Conservation (phyloP, 2,329 filamentous ascomycete species). For the Neoscytalidium dimidiatum region DNA sequence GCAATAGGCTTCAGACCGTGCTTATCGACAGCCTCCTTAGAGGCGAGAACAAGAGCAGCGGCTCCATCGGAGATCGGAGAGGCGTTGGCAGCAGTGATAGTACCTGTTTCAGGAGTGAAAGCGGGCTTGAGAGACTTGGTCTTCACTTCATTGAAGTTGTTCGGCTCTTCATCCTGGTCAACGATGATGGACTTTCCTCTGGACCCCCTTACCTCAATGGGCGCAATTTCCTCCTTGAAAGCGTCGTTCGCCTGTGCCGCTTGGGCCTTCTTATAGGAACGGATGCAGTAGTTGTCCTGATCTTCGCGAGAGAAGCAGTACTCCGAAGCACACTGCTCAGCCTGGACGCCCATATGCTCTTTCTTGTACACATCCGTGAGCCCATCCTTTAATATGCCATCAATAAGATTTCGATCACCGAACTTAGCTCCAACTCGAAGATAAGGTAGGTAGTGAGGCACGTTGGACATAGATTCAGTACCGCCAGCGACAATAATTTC, state of each 20-base stretch:
- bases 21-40: conserved; percentile 90
- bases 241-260: conserved; percentile 77
- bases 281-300: conserved; percentile 95
- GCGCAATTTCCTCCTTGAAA: conserved; percentile 92
- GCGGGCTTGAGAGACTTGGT: conserved; percentile 63
- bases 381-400: conserved; percentile 92
- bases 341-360: conserved; percentile 94
- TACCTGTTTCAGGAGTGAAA: conserved; percentile 82
- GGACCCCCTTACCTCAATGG: conserved; percentile 82
- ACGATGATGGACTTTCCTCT: conserved; percentile 87
- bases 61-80: conserved; percentile 95
- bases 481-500: conserved; percentile 92
- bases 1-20: conserved; percentile 88
- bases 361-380: conserved; percentile 93
- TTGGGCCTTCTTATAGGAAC: conserved; percentile 91
- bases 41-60: conserved; percentile 88
- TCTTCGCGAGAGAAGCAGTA: conserved; percentile 78
- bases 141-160: conserved; percentile 68
- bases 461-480: conserved; percentile 98
- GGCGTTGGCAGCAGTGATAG: conserved; percentile 93
- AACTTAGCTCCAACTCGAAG: conserved; percentile 90
- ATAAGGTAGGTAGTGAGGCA: conserved; percentile 89
- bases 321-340: conserved; percentile 87
- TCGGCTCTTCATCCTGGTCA: conserved; percentile 89
- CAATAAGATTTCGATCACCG: conserved; percentile 83